Percentiles rank a stretch among this genome's conserved stretches.
Conservation (phyloP, 768 basidiomycete species). For the Dioszegia aurantiaca region DNA sequence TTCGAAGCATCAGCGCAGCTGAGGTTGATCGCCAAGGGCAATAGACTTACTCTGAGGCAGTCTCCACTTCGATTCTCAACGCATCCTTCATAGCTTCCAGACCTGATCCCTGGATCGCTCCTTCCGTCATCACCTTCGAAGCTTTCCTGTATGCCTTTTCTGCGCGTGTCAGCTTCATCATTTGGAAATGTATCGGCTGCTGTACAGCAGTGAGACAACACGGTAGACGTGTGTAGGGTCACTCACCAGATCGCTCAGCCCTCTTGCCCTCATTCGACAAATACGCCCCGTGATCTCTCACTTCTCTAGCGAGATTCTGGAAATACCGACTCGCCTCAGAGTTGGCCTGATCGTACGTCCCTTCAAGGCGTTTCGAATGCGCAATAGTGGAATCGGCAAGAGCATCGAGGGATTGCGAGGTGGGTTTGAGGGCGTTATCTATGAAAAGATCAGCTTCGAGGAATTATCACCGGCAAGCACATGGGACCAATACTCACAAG, state of each 20-base stretch:
- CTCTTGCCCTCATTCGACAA: slow-evolving; percentile 17
- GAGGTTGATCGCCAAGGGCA: no score
- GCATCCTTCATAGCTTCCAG: slow-evolving; percentile 18
- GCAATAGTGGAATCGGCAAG: slow-evolving; percentile 9
- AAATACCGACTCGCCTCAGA: slow-evolving; percentile 23
- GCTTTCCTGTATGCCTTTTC: slow-evolving; percentile 33
- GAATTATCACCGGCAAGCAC: no score
- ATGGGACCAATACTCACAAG: slow-evolving; percentile 17
- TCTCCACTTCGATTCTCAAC: slow-evolving; percentile 16
- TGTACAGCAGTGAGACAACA: no score
- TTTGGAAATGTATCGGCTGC: no score
- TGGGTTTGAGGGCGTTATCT: slow-evolving; percentile 26
- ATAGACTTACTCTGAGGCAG: slow-evolving; percentile 12
- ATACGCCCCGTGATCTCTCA: slow-evolving; percentile 26
- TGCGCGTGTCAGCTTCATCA: background rate
- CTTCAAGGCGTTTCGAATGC: slow-evolving; percentile 24
- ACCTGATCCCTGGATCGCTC: slow-evolving; percentile 22
- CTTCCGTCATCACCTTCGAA: slow-evolving; percentile 18
- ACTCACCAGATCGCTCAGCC: slow-evolving; percentile 20
- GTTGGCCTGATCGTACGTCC: slow-evolving; percentile 25
- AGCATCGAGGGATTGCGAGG: slow-evolving; percentile 12
- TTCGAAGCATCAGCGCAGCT: background rate
- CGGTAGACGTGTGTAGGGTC: no score
- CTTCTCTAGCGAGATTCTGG: slow-evolving; percentile 24
- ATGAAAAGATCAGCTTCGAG: background rate